Conservation (phyloP, 805 yeast genomes). For the Brettanomyces custersianus region DNA sequence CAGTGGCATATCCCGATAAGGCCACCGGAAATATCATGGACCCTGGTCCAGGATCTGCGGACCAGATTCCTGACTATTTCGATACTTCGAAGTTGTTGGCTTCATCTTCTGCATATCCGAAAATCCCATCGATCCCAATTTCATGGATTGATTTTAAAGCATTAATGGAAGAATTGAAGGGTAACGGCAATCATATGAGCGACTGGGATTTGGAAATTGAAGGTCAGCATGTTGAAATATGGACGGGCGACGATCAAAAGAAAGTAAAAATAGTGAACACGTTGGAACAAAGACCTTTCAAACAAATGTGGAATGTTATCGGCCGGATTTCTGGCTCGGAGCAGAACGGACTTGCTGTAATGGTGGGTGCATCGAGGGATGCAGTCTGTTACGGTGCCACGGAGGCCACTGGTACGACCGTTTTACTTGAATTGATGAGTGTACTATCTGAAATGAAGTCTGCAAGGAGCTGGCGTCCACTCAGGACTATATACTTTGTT, state of each 20-base stretch:
- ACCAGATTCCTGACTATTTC: slow-evolving; percentile 27
- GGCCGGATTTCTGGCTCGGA: slow-evolving; percentile 77
- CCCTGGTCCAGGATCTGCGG: slow-evolving; percentile 56
- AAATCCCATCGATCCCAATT: slow-evolving; percentile 69
- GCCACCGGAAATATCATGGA: slow-evolving; percentile 73
- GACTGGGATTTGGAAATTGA: slow-evolving; percentile 27
- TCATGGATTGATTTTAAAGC: slow-evolving; percentile 61
- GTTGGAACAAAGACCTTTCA: slow-evolving; percentile 41
- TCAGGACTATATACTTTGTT: slow-evolving; percentile 71
- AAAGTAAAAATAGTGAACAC: slow-evolving; percentile 23
- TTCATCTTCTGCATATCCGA: slow-evolving; percentile 47
- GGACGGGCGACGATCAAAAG: slow-evolving; percentile 33
- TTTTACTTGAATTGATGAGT: slow-evolving; percentile 62
- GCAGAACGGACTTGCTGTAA: slow-evolving; percentile 60
- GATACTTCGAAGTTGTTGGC: slow-evolving; percentile 32
- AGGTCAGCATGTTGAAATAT: slow-evolving; percentile 26
- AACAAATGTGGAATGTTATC: slow-evolving; percentile 68
- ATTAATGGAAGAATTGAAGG: slow-evolving; percentile 29
- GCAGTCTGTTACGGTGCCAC: slow-evolving; percentile 60
- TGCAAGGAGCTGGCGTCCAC: slow-evolving; percentile 69
- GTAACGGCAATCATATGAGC: slow-evolving; percentile 28
- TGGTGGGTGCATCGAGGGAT: slow-evolving; percentile 81
- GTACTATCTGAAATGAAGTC: slow-evolving; percentile 56
- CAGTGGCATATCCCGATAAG: slow-evolving; percentile 47
- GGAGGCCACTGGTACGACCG: slow-evolving; percentile 67